Evolutionary conservation across 2,329 filamentous ascomycete species (phyloP).

Genomic region (Triangularia setosa): DNA sequence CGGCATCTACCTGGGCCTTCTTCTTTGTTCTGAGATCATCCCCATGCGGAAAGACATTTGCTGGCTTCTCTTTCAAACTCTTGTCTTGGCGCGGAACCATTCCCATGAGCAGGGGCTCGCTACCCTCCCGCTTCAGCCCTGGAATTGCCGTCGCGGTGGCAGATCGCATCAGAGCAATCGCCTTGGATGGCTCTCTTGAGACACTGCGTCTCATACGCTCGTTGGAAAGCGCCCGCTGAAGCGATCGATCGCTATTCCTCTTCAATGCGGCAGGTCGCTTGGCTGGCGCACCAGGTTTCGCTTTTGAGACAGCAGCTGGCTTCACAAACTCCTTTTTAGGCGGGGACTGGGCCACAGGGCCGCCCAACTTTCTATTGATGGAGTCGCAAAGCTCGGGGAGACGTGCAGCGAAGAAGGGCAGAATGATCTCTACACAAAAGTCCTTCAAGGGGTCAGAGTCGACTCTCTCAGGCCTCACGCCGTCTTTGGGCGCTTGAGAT

Average conservation of each 20-base stretch:
- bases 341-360: constrained; percentile 58
- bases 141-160: constrained; percentile 59
- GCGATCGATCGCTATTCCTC: constrained; percentile 43
- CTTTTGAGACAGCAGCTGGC: constrained; percentile 38
- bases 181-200: constrained; percentile 53
- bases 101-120: constrained; percentile 55
- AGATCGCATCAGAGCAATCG: constrained; percentile 63
- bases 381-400: constrained; percentile 67
- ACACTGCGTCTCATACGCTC: constrained; percentile 54
- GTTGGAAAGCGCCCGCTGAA: constrained; percentile 61
- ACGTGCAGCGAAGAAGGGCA: constrained; percentile 77
- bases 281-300: constrained; percentile 49
- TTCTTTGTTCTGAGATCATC: constrained; percentile 58
- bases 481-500: constrained; percentile 38
- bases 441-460: constrained; percentile 63
- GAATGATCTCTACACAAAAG: constrained; percentile 76
- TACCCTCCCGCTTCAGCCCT: constrained; percentile 64
- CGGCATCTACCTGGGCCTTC: constrained; percentile 64
- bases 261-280: constrained; percentile 45
- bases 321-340: constrained; percentile 46
- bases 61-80: constrained; percentile 42
- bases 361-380: constrained; percentile 73
- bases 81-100: constrained; percentile 44
- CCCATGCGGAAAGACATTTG: constrained; percentile 34
- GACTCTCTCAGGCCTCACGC: constrained; percentile 38